A percentile compares a stretch with the other conserved stretches of the same genome.
These are phyloP conservation scores for Phalaenopsis hybrid DNA, from an alignment of 116 monocot genomes.

Conservation along the genomic window DNA sequence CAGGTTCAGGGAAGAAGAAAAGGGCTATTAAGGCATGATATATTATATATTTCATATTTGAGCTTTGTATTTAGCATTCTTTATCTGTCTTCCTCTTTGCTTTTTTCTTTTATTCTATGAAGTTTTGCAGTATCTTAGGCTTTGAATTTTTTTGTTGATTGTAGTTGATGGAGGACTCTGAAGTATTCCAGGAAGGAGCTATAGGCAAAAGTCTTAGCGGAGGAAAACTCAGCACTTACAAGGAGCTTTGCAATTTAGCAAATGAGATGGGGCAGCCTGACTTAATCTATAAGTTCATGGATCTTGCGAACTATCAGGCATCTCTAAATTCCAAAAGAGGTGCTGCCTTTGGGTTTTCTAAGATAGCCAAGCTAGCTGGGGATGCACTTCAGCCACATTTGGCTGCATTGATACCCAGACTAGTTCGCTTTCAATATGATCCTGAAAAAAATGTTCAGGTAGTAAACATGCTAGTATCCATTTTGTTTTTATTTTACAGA, in stretches of 20 bases:
- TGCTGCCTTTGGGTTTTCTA: slow-evolving; percentile 98
- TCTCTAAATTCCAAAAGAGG: slow-evolving; percentile 95
- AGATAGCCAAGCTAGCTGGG: slow-evolving; percentile 96
- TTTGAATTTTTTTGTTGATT: not conserved
- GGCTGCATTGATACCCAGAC: slow-evolving; percentile 66
- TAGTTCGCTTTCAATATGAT: slow-evolving; percentile 92
- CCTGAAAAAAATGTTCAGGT: slow-evolving; percentile 99
- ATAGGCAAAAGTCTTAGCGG: slow-evolving; percentile 77
- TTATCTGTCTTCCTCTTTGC: not conserved
- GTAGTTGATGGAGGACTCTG: slow-evolving; percentile 69
- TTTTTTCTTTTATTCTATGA: slow-evolving; percentile 6
- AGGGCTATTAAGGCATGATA: slow-evolving; percentile 78
- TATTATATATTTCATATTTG: not conserved
- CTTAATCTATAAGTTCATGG: slow-evolving; percentile 97
- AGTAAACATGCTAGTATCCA: slow-evolving; percentile 6
- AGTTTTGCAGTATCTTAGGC: not conserved
- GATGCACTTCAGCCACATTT: slow-evolving; percentile 88
- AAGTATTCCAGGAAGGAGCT: slow-evolving; percentile 95
- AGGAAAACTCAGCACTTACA: slow-evolving; percentile 91
- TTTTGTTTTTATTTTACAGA: not conserved
- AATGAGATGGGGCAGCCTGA: slow-evolving; percentile 99
- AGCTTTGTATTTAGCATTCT: not conserved
- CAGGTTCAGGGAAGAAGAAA: slow-evolving; percentile 92
- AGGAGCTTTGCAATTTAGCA: slow-evolving; percentile 91
- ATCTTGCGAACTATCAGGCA: slow-evolving; percentile 96